Percentiles rank a stretch among this genome's conserved stretches.
Evolutionary conservation across 371 early-diverging fungal genomes (phyloP).

Genomic region (Mortierella sp.): DNA sequence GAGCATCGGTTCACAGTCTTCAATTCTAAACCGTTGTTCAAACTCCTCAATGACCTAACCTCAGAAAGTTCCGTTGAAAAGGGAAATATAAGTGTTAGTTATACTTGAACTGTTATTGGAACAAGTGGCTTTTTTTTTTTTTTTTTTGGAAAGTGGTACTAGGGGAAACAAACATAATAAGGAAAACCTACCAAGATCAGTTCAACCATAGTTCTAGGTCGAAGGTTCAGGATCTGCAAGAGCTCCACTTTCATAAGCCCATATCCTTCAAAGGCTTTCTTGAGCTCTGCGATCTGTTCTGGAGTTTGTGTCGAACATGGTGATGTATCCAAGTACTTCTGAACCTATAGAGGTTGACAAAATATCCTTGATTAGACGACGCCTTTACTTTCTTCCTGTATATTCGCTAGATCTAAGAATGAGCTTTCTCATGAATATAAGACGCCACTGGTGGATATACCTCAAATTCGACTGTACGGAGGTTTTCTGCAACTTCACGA

Average conservation of each 20-base stretch:
- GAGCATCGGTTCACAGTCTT: constrained; percentile 33
- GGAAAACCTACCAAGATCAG: constrained; percentile 35
- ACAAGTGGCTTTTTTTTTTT: not conserved
- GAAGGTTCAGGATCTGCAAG: constrained; percentile 52
- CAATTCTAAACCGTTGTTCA: constrained; percentile 41
- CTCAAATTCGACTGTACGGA: constrained; percentile 59
- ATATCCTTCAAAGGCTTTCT: constrained; percentile 26
- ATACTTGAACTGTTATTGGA: not conserved
- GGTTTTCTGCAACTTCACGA: constrained; percentile 50
- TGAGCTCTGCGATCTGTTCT: constrained; percentile 39
- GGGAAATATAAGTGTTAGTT: not conserved
- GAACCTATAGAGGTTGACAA: no score
- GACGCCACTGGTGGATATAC: constrained; percentile 18
- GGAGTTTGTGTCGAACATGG: constrained; percentile 49
- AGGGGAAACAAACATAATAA: not conserved
- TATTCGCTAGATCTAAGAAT: no score
- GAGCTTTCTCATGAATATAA: no score
- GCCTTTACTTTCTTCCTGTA: no score
- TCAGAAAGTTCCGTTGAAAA: not conserved
- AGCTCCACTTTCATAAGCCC: constrained; percentile 53
- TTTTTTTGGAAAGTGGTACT: not conserved
- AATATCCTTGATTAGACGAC: no score
- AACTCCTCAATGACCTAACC: constrained; percentile 52
- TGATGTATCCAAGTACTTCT: constrained; percentile 38
- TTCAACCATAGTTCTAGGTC: constrained; percentile 46